A percentile compares a stretch with the other conserved stretches of the same genome.
These are phyloP conservation scores for Linnemannia hyalina DNA, from an alignment of 192 early-diverging fungal species.

Conservation along the genomic window DNA sequence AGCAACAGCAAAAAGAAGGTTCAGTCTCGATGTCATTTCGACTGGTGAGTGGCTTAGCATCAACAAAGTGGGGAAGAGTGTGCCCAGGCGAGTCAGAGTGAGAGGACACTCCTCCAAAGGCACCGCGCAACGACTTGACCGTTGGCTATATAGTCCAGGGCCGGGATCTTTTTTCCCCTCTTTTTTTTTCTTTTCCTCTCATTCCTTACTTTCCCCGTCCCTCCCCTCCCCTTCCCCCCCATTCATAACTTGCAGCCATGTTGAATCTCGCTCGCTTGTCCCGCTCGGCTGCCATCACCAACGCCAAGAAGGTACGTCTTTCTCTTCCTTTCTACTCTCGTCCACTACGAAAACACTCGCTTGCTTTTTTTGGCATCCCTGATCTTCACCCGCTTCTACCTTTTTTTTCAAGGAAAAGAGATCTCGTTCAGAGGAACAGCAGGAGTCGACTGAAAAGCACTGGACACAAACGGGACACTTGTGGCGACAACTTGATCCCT, in stretches of 20 bases:
- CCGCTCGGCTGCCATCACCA: conserved; percentile 29
- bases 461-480: background rate
- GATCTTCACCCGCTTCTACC: conserved; percentile 5
- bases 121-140: background rate
- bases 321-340: background rate
- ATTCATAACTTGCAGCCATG: conserved; percentile 16
- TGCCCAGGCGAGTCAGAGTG: conserved; percentile 4
- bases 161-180: conserved; percentile 5
- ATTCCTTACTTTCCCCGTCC: conserved; percentile 18
- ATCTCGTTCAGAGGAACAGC: conserved; percentile 19
- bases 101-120: background rate
- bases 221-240: background rate
- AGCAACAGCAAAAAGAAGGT: no score
- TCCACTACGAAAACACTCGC: background rate
- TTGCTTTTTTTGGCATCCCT: background rate
- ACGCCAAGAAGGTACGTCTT: conserved; percentile 39
- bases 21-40: no score
- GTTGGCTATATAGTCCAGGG: background rate
- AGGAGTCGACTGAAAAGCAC: background rate
- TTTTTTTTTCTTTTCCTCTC: background rate
- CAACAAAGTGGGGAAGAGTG: no score
- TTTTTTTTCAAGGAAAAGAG: background rate
- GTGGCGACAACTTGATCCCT: background rate
- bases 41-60: no score
- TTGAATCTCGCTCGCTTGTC: conserved; percentile 55